phyloP scores from a whole-genome alignment of 768 basidiomycete genomes.

The Tulasnella sp. region DNA sequence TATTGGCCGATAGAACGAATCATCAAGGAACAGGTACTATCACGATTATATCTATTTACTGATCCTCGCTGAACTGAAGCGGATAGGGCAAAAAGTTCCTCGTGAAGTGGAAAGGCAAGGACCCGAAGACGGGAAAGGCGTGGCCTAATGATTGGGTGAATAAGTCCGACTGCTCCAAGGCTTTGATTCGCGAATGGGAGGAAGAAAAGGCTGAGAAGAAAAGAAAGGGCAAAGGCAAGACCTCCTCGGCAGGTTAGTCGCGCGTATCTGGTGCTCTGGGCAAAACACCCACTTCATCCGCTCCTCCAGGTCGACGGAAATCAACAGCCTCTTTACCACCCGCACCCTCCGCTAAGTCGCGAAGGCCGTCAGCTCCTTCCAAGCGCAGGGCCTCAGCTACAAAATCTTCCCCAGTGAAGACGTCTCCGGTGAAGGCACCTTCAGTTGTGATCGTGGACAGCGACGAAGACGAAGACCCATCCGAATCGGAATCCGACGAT shows the following conservation, averaged over 20 bases:
- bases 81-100: not conserved
- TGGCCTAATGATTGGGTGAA: slow-evolving; percentile 4
- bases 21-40: not conserved
- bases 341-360: not conserved
- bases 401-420: not conserved
- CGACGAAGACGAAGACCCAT: not conserved
- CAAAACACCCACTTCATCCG: not conserved
- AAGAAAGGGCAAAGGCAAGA: not conserved
- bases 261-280: not conserved
- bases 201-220: not conserved
- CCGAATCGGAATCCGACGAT: not conserved
- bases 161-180: not conserved
- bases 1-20: slow-evolving; percentile 3
- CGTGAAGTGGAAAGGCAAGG: slow-evolving; percentile 12
- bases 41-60: not conserved
- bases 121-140: not conserved
- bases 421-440: not conserved
- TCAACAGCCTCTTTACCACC: not conserved
- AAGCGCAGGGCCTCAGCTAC: not conserved
- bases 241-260: not conserved
- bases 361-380: not conserved
- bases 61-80: not conserved
- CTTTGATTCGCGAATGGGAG: slow-evolving; percentile 8
- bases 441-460: not conserved
- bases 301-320: not conserved